phyloP scores from a whole-genome alignment of 768 basidiomycete species.

The Dentipellis sp. region DNA sequence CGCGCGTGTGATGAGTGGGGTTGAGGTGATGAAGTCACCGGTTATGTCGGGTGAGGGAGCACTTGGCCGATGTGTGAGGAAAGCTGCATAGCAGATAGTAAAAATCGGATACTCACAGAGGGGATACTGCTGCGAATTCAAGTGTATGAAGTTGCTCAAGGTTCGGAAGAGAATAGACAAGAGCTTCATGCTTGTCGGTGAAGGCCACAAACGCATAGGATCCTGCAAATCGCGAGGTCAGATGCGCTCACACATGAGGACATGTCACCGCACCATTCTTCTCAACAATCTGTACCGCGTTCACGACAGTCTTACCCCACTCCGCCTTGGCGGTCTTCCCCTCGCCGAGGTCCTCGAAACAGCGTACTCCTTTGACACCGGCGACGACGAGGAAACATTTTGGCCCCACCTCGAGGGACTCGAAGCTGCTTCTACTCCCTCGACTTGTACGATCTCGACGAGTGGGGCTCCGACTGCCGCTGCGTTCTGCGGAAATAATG shows the following conservation, averaged over 20 bases:
- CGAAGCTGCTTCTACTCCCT: not conserved
- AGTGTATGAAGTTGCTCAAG: conserved; percentile 45
- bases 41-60: conserved; percentile 20
- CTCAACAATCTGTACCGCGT: conserved; percentile 45
- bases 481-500: not conserved
- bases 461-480: not conserved
- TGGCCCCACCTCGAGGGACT: conserved; percentile 17
- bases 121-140: conserved; percentile 4
- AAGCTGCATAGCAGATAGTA: not conserved
- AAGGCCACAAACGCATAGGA: conserved; percentile 42
- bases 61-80: conserved; percentile 14
- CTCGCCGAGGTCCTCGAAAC: conserved; percentile 50
- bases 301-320: conserved; percentile 43
- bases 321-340: conserved; percentile 60
- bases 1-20: conserved; percentile 5
- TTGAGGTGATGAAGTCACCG: conserved; percentile 11
- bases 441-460: not conserved
- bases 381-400: conserved; percentile 42
- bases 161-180: conserved; percentile 56
- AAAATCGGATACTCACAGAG: conserved; percentile 3
- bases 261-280: conserved; percentile 38
- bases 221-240: conserved; percentile 30
- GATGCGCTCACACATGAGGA: not conserved
- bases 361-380: conserved; percentile 50
- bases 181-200: conserved; percentile 37